phyloP scores from a whole-genome alignment of 2,329 filamentous ascomycete species.

The Passalora sequoiae region DNA sequence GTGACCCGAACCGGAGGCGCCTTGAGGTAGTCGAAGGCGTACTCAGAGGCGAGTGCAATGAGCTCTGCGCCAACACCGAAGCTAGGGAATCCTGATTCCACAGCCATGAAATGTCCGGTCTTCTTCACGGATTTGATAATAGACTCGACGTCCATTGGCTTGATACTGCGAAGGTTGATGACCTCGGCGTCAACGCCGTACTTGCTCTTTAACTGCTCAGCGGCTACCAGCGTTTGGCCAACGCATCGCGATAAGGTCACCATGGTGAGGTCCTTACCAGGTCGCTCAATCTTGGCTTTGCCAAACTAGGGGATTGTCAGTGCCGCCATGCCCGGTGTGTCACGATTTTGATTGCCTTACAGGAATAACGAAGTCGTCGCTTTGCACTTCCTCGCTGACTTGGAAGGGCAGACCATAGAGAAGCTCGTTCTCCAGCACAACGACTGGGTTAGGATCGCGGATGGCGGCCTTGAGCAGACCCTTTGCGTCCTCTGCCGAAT shows the following conservation, averaged over 20 bases:
- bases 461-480: slow-evolving; percentile 96
- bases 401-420: slow-evolving; percentile 92
- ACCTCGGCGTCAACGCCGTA: slow-evolving; percentile 95
- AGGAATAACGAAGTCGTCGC: slow-evolving; percentile 92
- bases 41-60: slow-evolving; percentile 91
- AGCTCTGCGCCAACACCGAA: slow-evolving; percentile 93
- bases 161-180: slow-evolving; percentile 95
- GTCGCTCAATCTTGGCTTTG: slow-evolving; percentile 98
- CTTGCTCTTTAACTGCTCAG: slow-evolving; percentile 88
- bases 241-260: slow-evolving; percentile 93
- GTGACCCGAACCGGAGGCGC: slow-evolving; percentile 91
- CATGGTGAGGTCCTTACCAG: slow-evolving; percentile 92
- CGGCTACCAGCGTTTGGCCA: slow-evolving; percentile 81
- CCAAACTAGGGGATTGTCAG: slow-evolving; percentile 56
- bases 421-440: slow-evolving; percentile 58
- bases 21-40: slow-evolving; percentile 95
- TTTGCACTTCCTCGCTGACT: slow-evolving; percentile 95
- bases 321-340: neutral
- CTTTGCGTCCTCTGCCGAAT: slow-evolving; percentile 97
- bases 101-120: slow-evolving; percentile 82
- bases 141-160: slow-evolving; percentile 90
- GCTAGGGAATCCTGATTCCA: slow-evolving; percentile 94
- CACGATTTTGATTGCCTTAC: slow-evolving; percentile 34
- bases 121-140: slow-evolving; percentile 99
- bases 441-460: slow-evolving; percentile 94